Conservation (phyloP, 495 filamentous ascomycete genomes). For the Annulohypoxylon nitens region DNA sequence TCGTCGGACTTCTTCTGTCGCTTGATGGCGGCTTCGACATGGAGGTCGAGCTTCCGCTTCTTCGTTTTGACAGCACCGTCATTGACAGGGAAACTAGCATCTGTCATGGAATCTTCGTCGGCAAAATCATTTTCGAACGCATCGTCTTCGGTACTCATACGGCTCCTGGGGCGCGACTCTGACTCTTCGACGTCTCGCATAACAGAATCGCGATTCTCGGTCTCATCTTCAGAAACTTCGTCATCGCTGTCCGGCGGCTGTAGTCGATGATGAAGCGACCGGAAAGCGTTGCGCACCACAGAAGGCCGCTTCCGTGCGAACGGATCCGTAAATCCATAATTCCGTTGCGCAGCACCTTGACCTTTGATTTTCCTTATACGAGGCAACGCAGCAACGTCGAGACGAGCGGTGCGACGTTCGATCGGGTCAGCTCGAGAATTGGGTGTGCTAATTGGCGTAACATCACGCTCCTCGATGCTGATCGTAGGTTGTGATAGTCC, state of each 20-base stretch:
- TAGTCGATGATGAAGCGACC: conserved; percentile 67
- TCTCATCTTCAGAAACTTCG: conserved; percentile 65
- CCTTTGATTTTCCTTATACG: conserved; percentile 76
- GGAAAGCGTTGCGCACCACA: conserved; percentile 59
- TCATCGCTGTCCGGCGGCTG: conserved; percentile 69
- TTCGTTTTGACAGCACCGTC: conserved; percentile 62
- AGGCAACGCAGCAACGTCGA: conserved; percentile 75
- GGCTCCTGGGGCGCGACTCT: conserved; percentile 84
- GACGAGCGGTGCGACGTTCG: conserved; percentile 61
- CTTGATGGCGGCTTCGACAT: conserved; percentile 73
- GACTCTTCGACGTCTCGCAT: conserved; percentile 82
- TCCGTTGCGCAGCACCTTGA: conserved; percentile 69
- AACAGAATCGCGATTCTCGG: conserved; percentile 64
- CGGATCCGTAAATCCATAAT: conserved; percentile 80
- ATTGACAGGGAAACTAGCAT: conserved; percentile 63
- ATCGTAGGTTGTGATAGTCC: conserved; percentile 61
- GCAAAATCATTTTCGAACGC: conserved; percentile 72
- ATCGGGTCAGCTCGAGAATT: conserved; percentile 73
- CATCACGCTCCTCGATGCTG: conserved; percentile 68
- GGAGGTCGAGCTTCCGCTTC: conserved; percentile 77
- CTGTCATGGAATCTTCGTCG: conserved; percentile 70
- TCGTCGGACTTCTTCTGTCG: conserved; percentile 81
- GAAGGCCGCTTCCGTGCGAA: conserved; percentile 75
- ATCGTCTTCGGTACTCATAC: conserved; percentile 77
- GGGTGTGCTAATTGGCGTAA: conserved; percentile 71